Evolutionary conservation across 2,329 filamentous ascomycete genomes (phyloP).

Genomic region (Nannizzia gypsea): DNA sequence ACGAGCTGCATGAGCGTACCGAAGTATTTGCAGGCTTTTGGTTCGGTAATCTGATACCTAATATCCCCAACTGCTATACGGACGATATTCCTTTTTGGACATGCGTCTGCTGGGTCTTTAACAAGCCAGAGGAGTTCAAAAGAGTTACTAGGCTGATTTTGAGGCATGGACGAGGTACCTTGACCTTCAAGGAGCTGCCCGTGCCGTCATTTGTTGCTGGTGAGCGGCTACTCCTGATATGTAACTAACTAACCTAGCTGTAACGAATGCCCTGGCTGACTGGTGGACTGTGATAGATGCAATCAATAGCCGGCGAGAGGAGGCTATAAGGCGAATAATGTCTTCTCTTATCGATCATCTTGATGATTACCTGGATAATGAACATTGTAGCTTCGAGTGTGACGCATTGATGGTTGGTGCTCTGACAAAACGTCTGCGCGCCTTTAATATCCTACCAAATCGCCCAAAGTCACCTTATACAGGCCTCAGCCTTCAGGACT

Average conservation of each 20-base stretch:
- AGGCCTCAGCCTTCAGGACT: conserved; percentile 14
- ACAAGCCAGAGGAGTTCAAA: conserved; percentile 12
- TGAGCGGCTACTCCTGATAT: neutral
- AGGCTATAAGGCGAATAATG: conserved; percentile 10
- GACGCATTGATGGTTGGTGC: conserved; percentile 14
- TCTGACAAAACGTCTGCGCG: conserved; percentile 12
- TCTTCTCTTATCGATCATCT: conserved; percentile 12
- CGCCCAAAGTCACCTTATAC: conserved; percentile 12
- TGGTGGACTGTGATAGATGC: conserved; percentile 5
- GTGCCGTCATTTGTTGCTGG: conserved; percentile 13
- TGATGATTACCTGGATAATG: conserved; percentile 14
- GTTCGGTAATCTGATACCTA: conserved; percentile 13
- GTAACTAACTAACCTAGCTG: neutral
- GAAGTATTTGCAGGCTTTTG: conserved; percentile 14
- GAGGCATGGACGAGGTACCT: conserved; percentile 10
- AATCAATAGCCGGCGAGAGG: conserved; percentile 12
- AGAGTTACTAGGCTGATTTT: conserved; percentile 12
- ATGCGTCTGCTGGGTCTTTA: conserved; percentile 15
- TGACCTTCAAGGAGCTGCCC: conserved; percentile 11
- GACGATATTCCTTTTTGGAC: conserved; percentile 14
- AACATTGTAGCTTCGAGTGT: conserved; percentile 16
- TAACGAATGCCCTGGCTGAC: too few relatives aligned
- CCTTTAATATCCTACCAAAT: conserved; percentile 12
- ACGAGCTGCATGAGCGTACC: conserved; percentile 13
- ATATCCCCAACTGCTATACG: conserved; percentile 11